phyloP scores from a whole-genome alignment of 257 asterid species.

The Capsicum pubescens region DNA sequence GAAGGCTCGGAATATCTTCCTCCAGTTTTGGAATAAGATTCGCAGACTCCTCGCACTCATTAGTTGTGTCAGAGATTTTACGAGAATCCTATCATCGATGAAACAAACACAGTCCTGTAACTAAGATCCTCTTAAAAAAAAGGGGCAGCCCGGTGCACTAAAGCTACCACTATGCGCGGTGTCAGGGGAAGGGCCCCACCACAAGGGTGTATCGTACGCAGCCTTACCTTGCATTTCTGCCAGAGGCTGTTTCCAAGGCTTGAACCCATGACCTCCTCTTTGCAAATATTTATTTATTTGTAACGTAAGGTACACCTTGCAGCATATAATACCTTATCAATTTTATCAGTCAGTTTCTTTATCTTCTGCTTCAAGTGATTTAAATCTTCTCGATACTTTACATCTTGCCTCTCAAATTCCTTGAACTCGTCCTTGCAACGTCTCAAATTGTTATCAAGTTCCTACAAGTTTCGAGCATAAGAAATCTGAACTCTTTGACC shows the following conservation, averaged over 20 bases:
- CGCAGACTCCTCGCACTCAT: conserved; percentile 75
- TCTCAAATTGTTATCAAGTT: conserved; percentile 67
- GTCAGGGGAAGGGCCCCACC: no score
- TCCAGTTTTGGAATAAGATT: conserved; percentile 80
- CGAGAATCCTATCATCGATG: conserved; percentile 60
- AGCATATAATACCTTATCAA: conserved; percentile 65
- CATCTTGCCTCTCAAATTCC: conserved; percentile 96
- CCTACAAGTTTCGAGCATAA: conserved; percentile 50
- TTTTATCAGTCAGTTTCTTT: conserved; percentile 76
- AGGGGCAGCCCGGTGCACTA: no score
- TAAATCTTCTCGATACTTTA: conserved; percentile 79
- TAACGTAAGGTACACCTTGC: not conserved
- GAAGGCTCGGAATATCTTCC: conserved; percentile 73
- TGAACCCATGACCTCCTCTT: not conserved
- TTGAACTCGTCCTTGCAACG: conserved; percentile 76
- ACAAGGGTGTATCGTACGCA: no score
- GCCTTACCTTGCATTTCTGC: no score
- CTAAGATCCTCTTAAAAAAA: not conserved
- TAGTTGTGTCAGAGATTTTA: conserved; percentile 66
- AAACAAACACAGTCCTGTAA: not conserved
- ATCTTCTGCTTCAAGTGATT: conserved; percentile 88
- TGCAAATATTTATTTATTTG: not conserved
- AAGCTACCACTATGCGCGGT: no score
- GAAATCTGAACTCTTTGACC: not conserved
- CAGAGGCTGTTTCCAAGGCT: no score